Evolutionary conservation across 306 rosid species (phyloP), one percentile per base, ranked within the genome.

Genomic region (Medicago arabica): DNA sequence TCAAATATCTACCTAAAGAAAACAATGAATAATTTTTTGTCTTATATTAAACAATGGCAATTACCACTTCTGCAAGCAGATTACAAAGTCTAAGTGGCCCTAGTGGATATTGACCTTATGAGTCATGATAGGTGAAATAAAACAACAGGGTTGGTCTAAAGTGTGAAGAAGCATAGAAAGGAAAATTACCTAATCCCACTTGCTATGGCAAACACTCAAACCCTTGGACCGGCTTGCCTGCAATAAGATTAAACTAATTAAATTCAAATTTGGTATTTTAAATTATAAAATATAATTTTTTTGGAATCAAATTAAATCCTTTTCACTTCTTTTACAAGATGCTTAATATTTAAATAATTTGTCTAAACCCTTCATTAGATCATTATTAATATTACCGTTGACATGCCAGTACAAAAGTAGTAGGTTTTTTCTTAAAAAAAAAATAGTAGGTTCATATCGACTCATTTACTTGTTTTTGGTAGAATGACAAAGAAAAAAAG

Each of bases 121-220:
- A 44, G 58, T 73, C 77, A 73, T 19, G 36, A 67, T 55, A 9
- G 63, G 39, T 15, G 39, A 81, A 77, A 43, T 31, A 43, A 38
- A 61, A 63, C 49, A 58, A 38, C 62, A 66, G 5, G 14, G 63
- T 15, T 49, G 78, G 78, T 83, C 71, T 80, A 71, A 80, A 71
- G 74, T 74, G 75, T 67, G 83, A 58, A 80, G 78, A 81, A 80
- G 16, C 67, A 68, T 62, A 75, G 83, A 80, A 85, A 77, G 69
- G 50, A 62, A 77, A 81, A 13, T 79, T 69, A 85, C 91, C 91
- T 83, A 82, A 84, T 84, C 75, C 86, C 85, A 75, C 85, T 80
- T 81, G 55, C 44, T 31, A 46, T 66, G 75, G 61, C 51, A 58
- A 28, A 28, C 31, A 3, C 31, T 28, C 55, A 61, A 31, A 31